Evolutionary conservation across 1,284 basidiomycete genomes (phyloP).

Genomic region (Trametes polyzona): DNA sequence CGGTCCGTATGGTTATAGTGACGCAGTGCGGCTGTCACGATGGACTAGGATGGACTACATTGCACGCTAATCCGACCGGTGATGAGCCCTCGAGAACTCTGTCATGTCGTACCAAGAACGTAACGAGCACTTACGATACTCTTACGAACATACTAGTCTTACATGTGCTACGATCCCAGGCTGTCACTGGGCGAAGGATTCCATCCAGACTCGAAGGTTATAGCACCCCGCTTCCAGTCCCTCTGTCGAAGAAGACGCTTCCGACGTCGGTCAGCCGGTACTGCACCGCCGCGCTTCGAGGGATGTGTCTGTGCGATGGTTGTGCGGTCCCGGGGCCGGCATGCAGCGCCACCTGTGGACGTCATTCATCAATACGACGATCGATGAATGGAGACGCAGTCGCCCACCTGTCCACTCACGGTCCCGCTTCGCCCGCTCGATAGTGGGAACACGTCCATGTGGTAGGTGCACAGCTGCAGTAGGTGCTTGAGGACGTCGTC

Average conservation of each 20-base stretch:
- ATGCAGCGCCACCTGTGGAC: slow-evolving; percentile 63
- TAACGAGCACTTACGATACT: background rate
- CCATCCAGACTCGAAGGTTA: slow-evolving; percentile 31
- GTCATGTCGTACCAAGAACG: too few relatives aligned
- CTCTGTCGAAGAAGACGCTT: slow-evolving; percentile 70
- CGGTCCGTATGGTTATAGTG: background rate
- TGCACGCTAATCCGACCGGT: background rate
- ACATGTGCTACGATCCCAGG: background rate
- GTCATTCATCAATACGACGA: background rate
- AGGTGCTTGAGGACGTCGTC: slow-evolving; percentile 62
- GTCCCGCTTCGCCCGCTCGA: slow-evolving; percentile 73
- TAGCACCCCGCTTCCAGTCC: slow-evolving; percentile 66
- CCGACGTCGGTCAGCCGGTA: slow-evolving; percentile 69
- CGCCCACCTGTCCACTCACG: slow-evolving; percentile 71
- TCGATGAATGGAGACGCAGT: background rate
- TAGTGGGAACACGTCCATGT: slow-evolving; percentile 69
- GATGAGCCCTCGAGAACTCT: background rate
- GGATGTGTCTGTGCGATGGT: slow-evolving; percentile 45
- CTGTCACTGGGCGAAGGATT: background rate
- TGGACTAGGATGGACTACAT: background rate
- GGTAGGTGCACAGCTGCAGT: slow-evolving; percentile 62
- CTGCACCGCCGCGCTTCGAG: slow-evolving; percentile 61
- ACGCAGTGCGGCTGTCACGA: background rate
- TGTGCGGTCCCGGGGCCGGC: slow-evolving; percentile 49
- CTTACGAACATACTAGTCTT: background rate